Evolutionary conservation across 1,284 basidiomycete species (phyloP).

Genomic region (Cutaneotrichosporon sp.): DNA sequence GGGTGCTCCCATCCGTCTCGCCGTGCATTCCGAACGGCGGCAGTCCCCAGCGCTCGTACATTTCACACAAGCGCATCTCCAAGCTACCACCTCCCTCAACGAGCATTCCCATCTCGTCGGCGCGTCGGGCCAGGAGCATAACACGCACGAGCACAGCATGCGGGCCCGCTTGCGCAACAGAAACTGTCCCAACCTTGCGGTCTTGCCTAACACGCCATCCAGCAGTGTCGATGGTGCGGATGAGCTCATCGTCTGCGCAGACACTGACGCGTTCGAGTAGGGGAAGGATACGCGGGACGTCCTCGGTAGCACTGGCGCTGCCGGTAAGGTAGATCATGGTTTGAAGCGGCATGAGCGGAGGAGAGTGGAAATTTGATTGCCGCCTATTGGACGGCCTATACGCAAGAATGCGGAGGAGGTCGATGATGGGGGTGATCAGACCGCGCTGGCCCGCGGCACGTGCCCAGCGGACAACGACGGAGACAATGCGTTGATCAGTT

Average conservation of each 20-base stretch:
- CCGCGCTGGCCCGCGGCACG: background rate
- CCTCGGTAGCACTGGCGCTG: slow-evolving; percentile 7
- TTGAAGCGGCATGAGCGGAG: background rate
- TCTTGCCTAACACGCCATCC: background rate
- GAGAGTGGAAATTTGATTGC: no score
- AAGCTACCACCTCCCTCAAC: background rate
- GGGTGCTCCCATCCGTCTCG: background rate
- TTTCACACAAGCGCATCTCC: background rate
- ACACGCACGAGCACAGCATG: background rate
- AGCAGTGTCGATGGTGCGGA: background rate
- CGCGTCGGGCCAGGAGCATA: background rate
- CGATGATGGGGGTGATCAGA: background rate
- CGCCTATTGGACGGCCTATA: background rate
- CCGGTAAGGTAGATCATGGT: slow-evolving; percentile 2
- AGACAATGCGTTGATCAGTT: background rate
- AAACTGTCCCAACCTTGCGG: background rate
- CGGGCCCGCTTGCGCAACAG: background rate
- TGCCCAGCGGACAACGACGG: slow-evolving; percentile 1
- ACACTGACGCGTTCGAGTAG: background rate
- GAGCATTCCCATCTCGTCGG: background rate
- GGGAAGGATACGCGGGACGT: slow-evolving; percentile 1
- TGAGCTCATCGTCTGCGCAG: background rate
- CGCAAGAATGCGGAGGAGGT: background rate
- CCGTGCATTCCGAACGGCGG: background rate
- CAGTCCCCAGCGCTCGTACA: background rate